Evolutionary conservation across 1,284 basidiomycete genomes (phyloP), one percentile per base, ranked within the genome.

Genomic region (Schizopora paradoxa): DNA sequence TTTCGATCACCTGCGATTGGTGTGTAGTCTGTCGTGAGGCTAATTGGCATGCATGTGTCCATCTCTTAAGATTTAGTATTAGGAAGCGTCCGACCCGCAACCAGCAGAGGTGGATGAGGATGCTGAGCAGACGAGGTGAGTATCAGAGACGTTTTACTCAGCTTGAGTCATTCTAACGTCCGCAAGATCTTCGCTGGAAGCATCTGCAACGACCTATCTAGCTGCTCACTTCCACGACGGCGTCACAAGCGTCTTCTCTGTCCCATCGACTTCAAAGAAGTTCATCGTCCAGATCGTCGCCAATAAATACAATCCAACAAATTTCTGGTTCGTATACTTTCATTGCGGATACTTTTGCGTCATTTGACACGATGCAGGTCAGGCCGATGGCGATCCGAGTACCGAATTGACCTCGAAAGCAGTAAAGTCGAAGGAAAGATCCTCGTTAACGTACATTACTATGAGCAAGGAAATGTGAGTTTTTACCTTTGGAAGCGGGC

Each of bases 391-490:
- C 78, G 92, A 35, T 87, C 86, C n/a, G 76, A 86, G 57, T 86
- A 88, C 55, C 59, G 67, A 23, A 64, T 89, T 45, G 73, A 86
- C 58, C 58, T 84, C 13, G 70, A 67, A 27, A 67, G 72, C 32
- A 74, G 73, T 51, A 72, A 65, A 49, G 64, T 88, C 10, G 58
- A 66, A 18, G 85, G 91, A 0, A 79, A 70, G 53, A 78, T 93
- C 22, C 67, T 84, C 16, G 76, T 91, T 37, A 88, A 92, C 58
- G 85, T 95, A 19, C 93, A 97, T 63, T 97, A 97, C 61, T 97
- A 92, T 60, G 93, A 97, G 64, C 91, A 95, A 65, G 93, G 91
- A 57, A 94, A 94, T 61, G 93, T 92, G 52, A 48, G 74, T 61
- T 7, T n/a, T 25, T 19, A 28, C 43, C 10, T 35, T 19, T n/a